Evolutionary conservation across 495 filamentous ascomycete genomes (phyloP).

Genomic region (Sabuloglossum arenarium): DNA sequence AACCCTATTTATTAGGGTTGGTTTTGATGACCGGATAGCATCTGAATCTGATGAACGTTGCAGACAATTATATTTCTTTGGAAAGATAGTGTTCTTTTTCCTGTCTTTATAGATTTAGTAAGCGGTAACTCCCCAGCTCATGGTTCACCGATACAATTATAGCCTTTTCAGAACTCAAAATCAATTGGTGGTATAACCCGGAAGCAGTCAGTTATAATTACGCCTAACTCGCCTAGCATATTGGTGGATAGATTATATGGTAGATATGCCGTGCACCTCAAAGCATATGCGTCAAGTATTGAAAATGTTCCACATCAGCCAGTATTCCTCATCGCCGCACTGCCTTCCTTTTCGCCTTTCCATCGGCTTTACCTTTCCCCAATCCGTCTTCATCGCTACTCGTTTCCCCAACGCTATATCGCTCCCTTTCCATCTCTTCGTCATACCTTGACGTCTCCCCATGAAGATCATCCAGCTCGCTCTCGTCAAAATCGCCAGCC

Average conservation of each 20-base stretch:
- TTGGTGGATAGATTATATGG: background rate
- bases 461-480: slow-evolving; percentile 59
- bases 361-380: background rate
- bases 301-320: background rate
- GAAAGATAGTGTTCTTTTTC: background rate
- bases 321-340: background rate
- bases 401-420: slow-evolving; percentile 3
- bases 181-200: background rate
- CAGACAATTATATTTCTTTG: background rate
- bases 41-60: background rate
- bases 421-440: slow-evolving; percentile 1
- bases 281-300: background rate
- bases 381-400: slow-evolving; percentile 3
- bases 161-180: background rate
- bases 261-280: background rate
- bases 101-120: background rate
- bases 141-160: background rate
- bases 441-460: slow-evolving; percentile 9
- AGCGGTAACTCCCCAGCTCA: background rate
- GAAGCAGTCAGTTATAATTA: background rate
- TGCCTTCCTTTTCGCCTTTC: background rate
- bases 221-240: background rate
- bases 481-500: slow-evolving; percentile 76
- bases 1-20: background rate
- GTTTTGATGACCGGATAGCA: background rate